Percentiles rank a stretch among this genome's conserved stretches.
Evolutionary conservation across 805 yeast species (phyloP).

Genomic region (Yarrowia osloensis): DNA sequence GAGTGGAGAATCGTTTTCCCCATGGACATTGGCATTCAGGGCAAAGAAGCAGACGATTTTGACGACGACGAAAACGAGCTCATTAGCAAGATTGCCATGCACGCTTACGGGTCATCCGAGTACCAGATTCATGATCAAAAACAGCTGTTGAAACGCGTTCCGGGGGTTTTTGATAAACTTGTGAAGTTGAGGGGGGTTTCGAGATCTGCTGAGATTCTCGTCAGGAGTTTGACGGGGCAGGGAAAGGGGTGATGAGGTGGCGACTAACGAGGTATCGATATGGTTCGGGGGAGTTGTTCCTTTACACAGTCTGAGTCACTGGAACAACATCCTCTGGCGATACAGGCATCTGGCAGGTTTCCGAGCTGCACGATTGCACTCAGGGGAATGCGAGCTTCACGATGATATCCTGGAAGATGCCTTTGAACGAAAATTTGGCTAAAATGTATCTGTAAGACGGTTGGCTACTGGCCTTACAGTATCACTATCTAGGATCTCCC

Average conservation of each 20-base stretch:
- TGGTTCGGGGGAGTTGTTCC: no score
- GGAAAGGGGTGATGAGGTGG: background rate
- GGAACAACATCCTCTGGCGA: no score
- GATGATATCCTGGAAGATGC: no score
- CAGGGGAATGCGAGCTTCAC: no score
- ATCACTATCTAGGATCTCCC: no score
- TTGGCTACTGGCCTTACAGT: no score
- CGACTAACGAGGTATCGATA: no score
- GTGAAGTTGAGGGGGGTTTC: background rate
- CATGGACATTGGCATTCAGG: background rate
- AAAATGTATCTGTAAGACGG: no score
- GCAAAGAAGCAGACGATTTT: background rate
- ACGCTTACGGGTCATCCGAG: slow-evolving; percentile 1
- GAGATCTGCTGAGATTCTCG: background rate
- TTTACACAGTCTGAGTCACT: no score
- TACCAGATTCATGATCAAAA: background rate
- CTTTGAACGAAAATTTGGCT: no score
- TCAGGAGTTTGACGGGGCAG: background rate
- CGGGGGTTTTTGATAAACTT: slow-evolving; percentile 4
- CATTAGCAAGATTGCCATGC: background rate
- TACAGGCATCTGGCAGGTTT: no score
- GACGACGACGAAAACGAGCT: slow-evolving; percentile 4
- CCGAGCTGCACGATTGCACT: no score
- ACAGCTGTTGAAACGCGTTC: background rate
- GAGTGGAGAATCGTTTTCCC: slow-evolving; percentile 11